A percentile compares a stretch with the other conserved stretches of the same genome.
phyloP scores from a whole-genome alignment of 805 yeast species.

The Candida ovalis region DNA sequence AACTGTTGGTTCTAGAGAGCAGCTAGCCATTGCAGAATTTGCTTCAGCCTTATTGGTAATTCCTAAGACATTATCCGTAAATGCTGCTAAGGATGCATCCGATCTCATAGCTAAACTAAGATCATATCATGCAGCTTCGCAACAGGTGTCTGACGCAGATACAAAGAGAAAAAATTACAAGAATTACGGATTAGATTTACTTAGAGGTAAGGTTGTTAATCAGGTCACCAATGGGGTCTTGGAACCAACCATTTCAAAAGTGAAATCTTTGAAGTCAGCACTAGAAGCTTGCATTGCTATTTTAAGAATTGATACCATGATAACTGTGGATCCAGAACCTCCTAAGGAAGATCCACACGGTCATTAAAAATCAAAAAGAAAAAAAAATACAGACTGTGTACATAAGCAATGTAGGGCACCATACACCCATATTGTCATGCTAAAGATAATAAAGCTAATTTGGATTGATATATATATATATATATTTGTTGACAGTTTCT shows the following conservation, averaged over 20 bases:
- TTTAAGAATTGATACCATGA: constrained; percentile 96
- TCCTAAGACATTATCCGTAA: constrained; percentile 94
- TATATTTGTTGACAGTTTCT: background rate
- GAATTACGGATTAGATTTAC: constrained; percentile 88
- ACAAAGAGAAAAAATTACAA: constrained; percentile 78
- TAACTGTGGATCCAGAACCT: constrained; percentile 93
- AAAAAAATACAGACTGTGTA: background rate
- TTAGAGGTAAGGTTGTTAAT: constrained; percentile 88
- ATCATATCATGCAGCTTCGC: constrained; percentile 94
- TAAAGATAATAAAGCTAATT: too few relatives aligned
- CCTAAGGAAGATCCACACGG: constrained; percentile 89
- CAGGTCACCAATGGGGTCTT: constrained; percentile 81
- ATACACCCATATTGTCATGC: background rate
- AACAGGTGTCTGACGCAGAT: constrained; percentile 80
- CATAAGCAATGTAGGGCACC: background rate
- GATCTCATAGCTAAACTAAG: constrained; percentile 94
- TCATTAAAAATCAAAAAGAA: constrained; percentile 54
- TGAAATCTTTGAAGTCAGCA: constrained; percentile 91
- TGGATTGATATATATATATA: background rate
- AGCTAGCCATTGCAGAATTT: constrained; percentile 96
- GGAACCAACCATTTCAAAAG: constrained; percentile 92
- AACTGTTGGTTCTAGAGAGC: constrained; percentile 95
- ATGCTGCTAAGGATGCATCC: constrained; percentile 96
- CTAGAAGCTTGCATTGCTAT: constrained; percentile 98
- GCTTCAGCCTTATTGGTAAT: constrained; percentile 85